Conservation (phyloP, 2,329 filamentous ascomycete genomes). For the Thielaviopsis euricoi region DNA sequence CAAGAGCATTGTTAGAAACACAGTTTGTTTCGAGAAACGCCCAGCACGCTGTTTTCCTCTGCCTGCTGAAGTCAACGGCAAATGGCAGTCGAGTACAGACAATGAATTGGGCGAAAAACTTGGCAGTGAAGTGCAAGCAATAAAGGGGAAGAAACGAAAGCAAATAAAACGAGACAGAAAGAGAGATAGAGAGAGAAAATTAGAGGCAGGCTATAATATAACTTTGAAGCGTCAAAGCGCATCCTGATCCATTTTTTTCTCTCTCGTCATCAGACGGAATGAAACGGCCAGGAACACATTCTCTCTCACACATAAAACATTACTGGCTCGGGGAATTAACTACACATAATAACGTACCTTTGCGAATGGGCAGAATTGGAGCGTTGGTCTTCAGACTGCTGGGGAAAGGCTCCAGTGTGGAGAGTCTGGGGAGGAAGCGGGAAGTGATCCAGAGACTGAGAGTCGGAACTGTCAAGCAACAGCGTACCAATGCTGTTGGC, state of each 20-base stretch:
- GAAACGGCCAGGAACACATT: not conserved
- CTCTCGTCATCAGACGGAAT: not conserved
- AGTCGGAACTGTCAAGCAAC: not conserved
- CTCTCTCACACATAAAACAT: not conserved
- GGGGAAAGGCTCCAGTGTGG: not conserved
- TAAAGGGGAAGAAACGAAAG: not conserved
- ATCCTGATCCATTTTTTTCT: not conserved
- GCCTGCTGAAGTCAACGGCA: no score
- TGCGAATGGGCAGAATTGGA: no score
- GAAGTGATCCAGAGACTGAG: constrained; percentile 4
- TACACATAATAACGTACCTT: not conserved
- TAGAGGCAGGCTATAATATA: not conserved
- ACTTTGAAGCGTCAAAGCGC: constrained; percentile 5
- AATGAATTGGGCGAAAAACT: not conserved
- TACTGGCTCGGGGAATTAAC: no score
- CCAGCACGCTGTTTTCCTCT: no score
- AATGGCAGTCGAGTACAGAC: not conserved
- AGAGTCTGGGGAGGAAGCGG: not conserved
- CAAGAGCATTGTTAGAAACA: not conserved
- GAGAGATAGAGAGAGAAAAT: not conserved
- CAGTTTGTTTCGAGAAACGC: not conserved
- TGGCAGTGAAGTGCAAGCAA: no score
- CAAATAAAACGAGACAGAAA: not conserved
- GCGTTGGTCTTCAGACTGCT: not conserved
- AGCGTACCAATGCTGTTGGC: constrained; percentile 18